Percentiles rank a stretch among this genome's conserved stretches.
Conservation (phyloP, 345 rosid genomes). For the Ceriops zippeliana region DNA sequence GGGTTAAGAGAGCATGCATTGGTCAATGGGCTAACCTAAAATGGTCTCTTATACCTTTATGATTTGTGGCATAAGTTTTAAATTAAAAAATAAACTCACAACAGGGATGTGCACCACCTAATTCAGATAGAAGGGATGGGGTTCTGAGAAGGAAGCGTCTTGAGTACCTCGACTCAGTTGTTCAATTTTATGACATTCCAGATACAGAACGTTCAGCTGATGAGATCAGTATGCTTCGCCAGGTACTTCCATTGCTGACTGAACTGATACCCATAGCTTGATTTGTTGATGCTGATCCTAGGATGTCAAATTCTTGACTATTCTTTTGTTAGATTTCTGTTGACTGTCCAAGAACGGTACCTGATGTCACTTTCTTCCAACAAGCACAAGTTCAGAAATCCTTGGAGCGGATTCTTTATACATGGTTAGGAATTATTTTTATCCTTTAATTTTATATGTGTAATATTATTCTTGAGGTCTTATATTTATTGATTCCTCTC, state of each 20-base stretch:
- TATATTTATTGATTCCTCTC: slow-evolving; percentile 24
- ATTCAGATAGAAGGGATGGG: slow-evolving; percentile 99
- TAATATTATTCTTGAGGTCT: slow-evolving; percentile 5
- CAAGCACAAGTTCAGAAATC: slow-evolving; percentile 94
- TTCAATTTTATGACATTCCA: slow-evolving; percentile 88
- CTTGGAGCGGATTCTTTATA: slow-evolving; percentile 92
- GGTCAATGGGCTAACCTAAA: background rate
- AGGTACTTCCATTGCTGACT: slow-evolving; percentile 41
- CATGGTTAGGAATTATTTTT: slow-evolving; percentile 55
- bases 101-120: slow-evolving; percentile 99
- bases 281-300: too few species aligned
- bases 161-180: slow-evolving; percentile 91
- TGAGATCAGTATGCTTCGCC: slow-evolving; percentile 95
- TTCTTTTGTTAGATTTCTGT: slow-evolving; percentile 66
- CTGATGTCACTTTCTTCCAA: slow-evolving; percentile 91
- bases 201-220: slow-evolving; percentile 95
- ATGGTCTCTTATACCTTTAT: background rate
- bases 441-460: background rate
- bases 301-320: too few species aligned
- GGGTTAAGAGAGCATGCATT: too few species aligned
- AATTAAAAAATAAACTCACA: slow-evolving; percentile 74
- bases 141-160: slow-evolving; percentile 81
- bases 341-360: slow-evolving; percentile 98
- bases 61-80: slow-evolving; percentile 27
- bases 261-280: background rate